These are phyloP conservation scores for Wickerhamiella lipophila DNA, from an alignment of 805 yeast genomes.

Conservation along the genomic window DNA sequence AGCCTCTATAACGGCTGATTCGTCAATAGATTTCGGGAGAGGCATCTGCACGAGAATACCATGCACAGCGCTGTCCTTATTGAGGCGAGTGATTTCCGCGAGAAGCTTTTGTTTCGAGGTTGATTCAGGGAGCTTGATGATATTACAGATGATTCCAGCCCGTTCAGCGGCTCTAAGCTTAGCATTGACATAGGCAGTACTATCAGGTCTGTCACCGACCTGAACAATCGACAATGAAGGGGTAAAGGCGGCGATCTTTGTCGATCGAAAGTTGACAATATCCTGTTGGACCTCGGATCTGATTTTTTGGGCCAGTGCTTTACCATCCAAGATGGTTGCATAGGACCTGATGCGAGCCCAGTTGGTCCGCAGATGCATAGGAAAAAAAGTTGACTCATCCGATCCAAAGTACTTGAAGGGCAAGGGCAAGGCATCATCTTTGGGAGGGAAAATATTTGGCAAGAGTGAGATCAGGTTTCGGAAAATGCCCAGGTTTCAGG, in stretches of 20 bases:
- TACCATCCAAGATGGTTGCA: constrained; percentile 41
- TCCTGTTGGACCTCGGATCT: constrained; percentile 42
- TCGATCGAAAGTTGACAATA: constrained; percentile 34
- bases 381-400: constrained; percentile 3
- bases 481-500: not conserved
- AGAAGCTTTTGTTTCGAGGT: constrained; percentile 48
- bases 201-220: constrained; percentile 84
- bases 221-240: constrained; percentile 78
- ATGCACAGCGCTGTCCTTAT: constrained; percentile 62
- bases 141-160: constrained; percentile 59
- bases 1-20: constrained; percentile 61
- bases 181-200: constrained; percentile 83
- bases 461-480: no score
- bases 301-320: constrained; percentile 39
- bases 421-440: no score
- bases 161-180: constrained; percentile 79
- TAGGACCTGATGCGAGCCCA: not conserved
- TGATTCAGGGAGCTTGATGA: constrained; percentile 50
- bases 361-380: constrained; percentile 8
- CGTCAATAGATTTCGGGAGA: constrained; percentile 68
- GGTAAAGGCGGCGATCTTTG: constrained; percentile 38
- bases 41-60: constrained; percentile 89
- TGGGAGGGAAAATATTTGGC: no score
- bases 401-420: not conserved
- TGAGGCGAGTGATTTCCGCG: constrained; percentile 46